Base-by-base conservation (phyloP, 164 flowering plant species). In the Vitis rotundifolia region DNA sequence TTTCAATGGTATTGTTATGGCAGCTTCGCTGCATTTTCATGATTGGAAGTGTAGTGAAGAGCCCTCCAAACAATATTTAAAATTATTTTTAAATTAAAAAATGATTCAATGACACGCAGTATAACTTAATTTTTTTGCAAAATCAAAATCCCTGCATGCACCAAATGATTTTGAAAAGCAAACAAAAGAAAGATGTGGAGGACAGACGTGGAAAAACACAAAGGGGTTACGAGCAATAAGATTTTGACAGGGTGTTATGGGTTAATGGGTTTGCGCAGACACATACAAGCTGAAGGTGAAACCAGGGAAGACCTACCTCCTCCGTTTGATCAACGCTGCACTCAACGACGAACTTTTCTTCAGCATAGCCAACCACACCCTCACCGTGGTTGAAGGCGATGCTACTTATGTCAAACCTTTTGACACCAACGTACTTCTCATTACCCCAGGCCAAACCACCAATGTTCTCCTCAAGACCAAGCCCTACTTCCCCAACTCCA, bases 281-380 rank as follows among this genome's bases (percentile, higher is more conserved):
- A 81, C 84, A 2, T 88, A 68, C 71, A 83, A 73, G 78, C 69
- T 88, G 16, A 80, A 72, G 59, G 91, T 88, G 54, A 71, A 78
- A 66, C 84, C 86, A 1, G 88, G 91, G 16, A 85, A 84, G 75
- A 85, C 86, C 0, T 82, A 83, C 49, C 81, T 87, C 49, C 86
- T 87, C 22, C 84, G 87, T 2, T 8, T 87, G 50, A 85, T 87
- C 86, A 87, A 85, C 52, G 91, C 87, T 69, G 90, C 88, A 74
- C 87, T 85, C 81, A 87, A 87, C 54, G 82, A 83, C 53, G 86
- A 87, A 67, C 88, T 88, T 65, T 88, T 84, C 81, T 88, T 88
- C 79, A 77, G 84, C 79, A 81, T 88, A 1, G 89, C 91, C 62
- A 79, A 82, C 76, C 91, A 88, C 70, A 68, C 76, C 15, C 70